These are phyloP conservation scores for Nitzschia sp. DNA, from an alignment of 108 stramenopile species.

Conservation along the genomic window DNA sequence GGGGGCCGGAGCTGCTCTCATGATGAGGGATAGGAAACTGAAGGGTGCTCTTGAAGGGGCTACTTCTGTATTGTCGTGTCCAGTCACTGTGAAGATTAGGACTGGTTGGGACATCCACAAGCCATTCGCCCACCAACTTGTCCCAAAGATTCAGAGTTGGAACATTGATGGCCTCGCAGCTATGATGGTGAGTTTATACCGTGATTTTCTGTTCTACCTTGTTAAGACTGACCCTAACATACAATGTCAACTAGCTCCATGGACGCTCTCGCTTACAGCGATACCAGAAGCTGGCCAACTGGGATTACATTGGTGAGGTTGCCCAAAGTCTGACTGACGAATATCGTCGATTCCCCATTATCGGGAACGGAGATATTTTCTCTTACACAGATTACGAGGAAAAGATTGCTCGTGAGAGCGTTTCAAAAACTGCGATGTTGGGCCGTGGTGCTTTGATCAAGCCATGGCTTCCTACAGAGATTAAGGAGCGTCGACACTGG, in stretches of 20 bases:
- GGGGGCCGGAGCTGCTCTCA: slow-evolving; percentile 88
- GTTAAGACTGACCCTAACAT: not conserved
- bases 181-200: slow-evolving; percentile 59
- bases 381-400: slow-evolving; percentile 86
- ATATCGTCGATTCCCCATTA: slow-evolving; percentile 73
- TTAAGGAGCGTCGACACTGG: slow-evolving; percentile 92
- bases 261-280: slow-evolving; percentile 92
- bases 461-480: slow-evolving; percentile 97
- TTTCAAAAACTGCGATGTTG: slow-evolving; percentile 91
- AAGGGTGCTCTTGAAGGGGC: slow-evolving; percentile 78
- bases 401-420: slow-evolving; percentile 55
- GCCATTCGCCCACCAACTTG: slow-evolving; percentile 86
- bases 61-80: slow-evolving; percentile 63
- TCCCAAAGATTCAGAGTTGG: slow-evolving; percentile 82
- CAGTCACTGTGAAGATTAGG: slow-evolving; percentile 96
- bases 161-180: slow-evolving; percentile 60
- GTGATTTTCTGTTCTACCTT: not conserved
- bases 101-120: slow-evolving; percentile 93
- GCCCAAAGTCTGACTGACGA: slow-evolving; percentile 60
- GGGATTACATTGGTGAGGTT: slow-evolving; percentile 93
- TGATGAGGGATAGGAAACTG: slow-evolving; percentile 82
- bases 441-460: slow-evolving; percentile 96
- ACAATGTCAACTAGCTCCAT: slow-evolving; percentile 60
- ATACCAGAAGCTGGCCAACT: slow-evolving; percentile 90
- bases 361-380: slow-evolving; percentile 98